Conservation (phyloP, 1,139 yeast species). For the Pichia sp. region DNA sequence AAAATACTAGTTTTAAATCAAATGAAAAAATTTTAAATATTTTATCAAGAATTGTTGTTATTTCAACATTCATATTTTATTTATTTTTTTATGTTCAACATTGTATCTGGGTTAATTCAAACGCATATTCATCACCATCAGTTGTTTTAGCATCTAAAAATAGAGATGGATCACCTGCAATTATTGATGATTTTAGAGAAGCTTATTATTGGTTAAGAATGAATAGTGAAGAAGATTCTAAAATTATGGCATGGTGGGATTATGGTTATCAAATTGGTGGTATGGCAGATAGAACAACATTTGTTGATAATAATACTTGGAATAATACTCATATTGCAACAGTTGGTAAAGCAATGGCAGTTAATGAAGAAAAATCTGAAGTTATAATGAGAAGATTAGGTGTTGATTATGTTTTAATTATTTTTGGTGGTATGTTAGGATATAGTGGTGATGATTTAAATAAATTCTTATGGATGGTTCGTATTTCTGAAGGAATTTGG, state of each 20-base stretch:
- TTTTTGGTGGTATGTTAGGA: constrained; percentile 92
- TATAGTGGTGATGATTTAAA: constrained; percentile 96
- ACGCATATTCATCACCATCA: constrained; percentile 95
- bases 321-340: constrained; percentile 99
- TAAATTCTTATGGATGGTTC: constrained; percentile 97
- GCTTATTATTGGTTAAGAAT: constrained; percentile 98
- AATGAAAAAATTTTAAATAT: constrained; percentile 31
- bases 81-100: constrained; percentile 81
- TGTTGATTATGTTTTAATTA: constrained; percentile 87
- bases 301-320: constrained; percentile 99
- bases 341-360: constrained; percentile 98
- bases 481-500: constrained; percentile 99
- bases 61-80: constrained; percentile 68
- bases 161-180: constrained; percentile 77
- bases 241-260: constrained; percentile 99
- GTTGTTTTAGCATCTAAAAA: constrained; percentile 82
- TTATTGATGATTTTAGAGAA: constrained; percentile 97
- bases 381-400: constrained; percentile 85
- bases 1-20: constrained; percentile 5
- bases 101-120: constrained; percentile 96
- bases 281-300: constrained; percentile 98
- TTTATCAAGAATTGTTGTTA: constrained; percentile 55
- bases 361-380: constrained; percentile 81
- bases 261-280: constrained; percentile 99
- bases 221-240: constrained; percentile 95